Evolutionary conservation across 805 yeast genomes (phyloP).

Genomic region (Kuraishia hungarica): DNA sequence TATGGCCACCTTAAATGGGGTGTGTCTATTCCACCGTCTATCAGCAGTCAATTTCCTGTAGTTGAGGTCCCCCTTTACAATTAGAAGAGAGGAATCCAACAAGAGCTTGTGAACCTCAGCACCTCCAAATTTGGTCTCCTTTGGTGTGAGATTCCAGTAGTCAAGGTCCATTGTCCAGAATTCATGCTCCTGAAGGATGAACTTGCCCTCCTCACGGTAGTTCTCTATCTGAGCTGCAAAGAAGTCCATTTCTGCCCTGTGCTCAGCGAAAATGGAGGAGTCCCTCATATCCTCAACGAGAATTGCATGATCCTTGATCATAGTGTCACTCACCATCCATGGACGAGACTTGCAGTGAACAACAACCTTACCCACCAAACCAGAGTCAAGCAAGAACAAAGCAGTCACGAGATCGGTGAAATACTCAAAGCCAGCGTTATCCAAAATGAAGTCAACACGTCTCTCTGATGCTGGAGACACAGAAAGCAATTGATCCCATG

Average conservation of each 20-base stretch:
- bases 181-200: constrained; percentile 47
- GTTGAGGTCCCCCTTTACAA: constrained; percentile 93
- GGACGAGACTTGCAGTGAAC: constrained; percentile 88
- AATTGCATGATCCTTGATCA: constrained; percentile 67
- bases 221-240: constrained; percentile 36
- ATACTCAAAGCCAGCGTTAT: constrained; percentile 92
- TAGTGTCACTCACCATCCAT: constrained; percentile 97
- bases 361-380: constrained; percentile 53
- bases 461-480: constrained; percentile 19
- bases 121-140: constrained; percentile 49
- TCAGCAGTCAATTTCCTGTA: constrained; percentile 93
- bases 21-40: constrained; percentile 76
- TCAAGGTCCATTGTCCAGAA: constrained; percentile 85
- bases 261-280: constrained; percentile 39
- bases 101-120: constrained; percentile 53
- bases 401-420: constrained; percentile 73
- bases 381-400: constrained; percentile 61
- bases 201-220: constrained; percentile 35
- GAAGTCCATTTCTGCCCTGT: constrained; percentile 35
- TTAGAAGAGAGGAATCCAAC: constrained; percentile 54
- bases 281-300: constrained; percentile 51
- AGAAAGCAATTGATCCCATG: constrained; percentile 45
- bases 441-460: constrained; percentile 77
- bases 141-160: constrained; percentile 58
- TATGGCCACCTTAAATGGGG: constrained; percentile 65